Percentiles rank a stretch among this genome's conserved stretches.
These are phyloP conservation scores for Penicillium sp. DNA, from an alignment of 2,329 filamentous ascomycete genomes.

Conservation along the genomic window DNA sequence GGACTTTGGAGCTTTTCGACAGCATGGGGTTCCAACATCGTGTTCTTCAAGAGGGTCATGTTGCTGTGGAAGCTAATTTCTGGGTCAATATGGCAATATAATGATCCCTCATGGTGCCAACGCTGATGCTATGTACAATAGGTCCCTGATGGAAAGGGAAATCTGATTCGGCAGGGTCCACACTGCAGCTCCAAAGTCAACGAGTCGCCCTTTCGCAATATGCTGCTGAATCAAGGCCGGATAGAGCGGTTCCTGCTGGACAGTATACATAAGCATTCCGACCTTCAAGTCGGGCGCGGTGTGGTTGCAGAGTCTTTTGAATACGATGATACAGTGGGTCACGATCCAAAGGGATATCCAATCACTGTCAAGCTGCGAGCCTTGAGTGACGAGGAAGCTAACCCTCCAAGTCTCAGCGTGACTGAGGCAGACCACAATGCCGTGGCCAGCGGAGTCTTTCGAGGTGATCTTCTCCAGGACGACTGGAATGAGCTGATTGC, in stretches of 20 bases:
- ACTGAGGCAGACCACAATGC: constrained; percentile 19
- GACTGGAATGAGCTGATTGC: constrained; percentile 57
- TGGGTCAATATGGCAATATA: constrained; percentile 35
- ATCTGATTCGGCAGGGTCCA: constrained; percentile 61
- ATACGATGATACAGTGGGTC: constrained; percentile 55
- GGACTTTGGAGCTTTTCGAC: constrained; percentile 58
- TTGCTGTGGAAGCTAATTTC: constrained; percentile 65
- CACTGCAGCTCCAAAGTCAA: constrained; percentile 59
- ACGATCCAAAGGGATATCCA: constrained; percentile 57
- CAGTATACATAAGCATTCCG: constrained; percentile 57
- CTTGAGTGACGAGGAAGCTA: constrained; percentile 60
- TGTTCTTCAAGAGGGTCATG: constrained; percentile 66
- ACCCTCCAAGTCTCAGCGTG: constrained; percentile 48
- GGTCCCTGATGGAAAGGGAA: constrained; percentile 52
- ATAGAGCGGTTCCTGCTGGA: constrained; percentile 69
- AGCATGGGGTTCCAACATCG: constrained; percentile 68
- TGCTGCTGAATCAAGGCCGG: constrained; percentile 70
- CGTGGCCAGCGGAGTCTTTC: constrained; percentile 57
- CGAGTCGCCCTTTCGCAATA: constrained; percentile 64
- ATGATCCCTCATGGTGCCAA: too few species aligned
- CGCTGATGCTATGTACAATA: constrained; percentile 8
- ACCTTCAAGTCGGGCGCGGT: constrained; percentile 60
- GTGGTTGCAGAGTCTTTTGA: constrained; percentile 59
- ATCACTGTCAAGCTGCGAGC: constrained; percentile 61
- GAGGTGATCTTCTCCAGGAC: constrained; percentile 59